Conservation (phyloP, 768 basidiomycete genomes). For the Plicaturopsis crispa region DNA sequence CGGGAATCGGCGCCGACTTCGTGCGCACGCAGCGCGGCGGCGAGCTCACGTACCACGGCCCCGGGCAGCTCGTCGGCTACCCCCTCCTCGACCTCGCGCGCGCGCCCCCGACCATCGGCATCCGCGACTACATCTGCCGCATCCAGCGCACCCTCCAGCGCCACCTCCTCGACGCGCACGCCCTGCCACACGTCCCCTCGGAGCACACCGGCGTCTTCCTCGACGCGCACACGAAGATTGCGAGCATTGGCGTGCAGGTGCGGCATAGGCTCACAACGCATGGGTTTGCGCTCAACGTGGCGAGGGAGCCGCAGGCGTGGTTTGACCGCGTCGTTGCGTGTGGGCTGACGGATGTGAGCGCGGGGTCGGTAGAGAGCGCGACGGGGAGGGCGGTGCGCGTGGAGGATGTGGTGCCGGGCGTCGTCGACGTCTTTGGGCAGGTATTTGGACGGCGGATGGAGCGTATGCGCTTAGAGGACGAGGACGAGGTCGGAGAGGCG, state of each 20-base stretch:
- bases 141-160: slow-evolving; percentile 66
- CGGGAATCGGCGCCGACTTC: slow-evolving; percentile 80
- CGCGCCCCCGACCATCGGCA: slow-evolving; percentile 60
- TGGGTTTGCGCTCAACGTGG: slow-evolving; percentile 91
- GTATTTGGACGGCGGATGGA: slow-evolving; percentile 42
- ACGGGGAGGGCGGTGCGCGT: slow-evolving; percentile 32
- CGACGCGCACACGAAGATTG: slow-evolving; percentile 74
- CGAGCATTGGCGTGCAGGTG: slow-evolving; percentile 94
- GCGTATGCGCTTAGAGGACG: slow-evolving; percentile 30
- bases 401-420: slow-evolving; percentile 40
- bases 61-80: slow-evolving; percentile 95
- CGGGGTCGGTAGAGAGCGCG: slow-evolving; percentile 55
- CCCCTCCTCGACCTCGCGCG: slow-evolving; percentile 86
- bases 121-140: slow-evolving; percentile 78
- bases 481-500: slow-evolving; percentile 39
- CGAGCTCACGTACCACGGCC: slow-evolving; percentile 94
- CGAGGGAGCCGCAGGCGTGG: slow-evolving; percentile 74
- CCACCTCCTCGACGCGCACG: slow-evolving; percentile 56
- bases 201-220: slow-evolving; percentile 91
- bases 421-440: slow-evolving; percentile 41
- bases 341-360: slow-evolving; percentile 77
- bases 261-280: slow-evolving; percentile 92
- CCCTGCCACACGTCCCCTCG: slow-evolving; percentile 47
- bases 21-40: slow-evolving; percentile 79
- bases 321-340: slow-evolving; percentile 88